These are phyloP conservation scores for Xylariomycetidae sp. DNA, from an alignment of 2,329 filamentous ascomycete genomes.

Conservation along the genomic window DNA sequence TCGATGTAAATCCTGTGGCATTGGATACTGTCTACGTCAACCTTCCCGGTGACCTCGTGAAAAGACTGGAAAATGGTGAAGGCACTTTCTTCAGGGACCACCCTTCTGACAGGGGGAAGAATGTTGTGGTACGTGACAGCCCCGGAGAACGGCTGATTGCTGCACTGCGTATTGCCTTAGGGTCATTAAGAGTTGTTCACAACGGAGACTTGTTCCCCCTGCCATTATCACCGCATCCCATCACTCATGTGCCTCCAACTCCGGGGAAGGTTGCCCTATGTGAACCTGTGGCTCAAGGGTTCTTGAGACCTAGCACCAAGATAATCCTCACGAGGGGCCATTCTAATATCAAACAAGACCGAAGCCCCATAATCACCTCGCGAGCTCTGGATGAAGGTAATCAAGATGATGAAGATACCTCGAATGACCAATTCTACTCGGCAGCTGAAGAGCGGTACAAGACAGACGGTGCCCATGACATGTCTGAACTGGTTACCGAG, in stretches of 20 bases:
- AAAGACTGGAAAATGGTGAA: constrained; percentile 77
- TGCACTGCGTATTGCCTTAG: constrained; percentile 70
- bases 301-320: constrained; percentile 71
- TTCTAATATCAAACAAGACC: constrained; percentile 49
- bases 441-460: constrained; percentile 75
- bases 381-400: constrained; percentile 54
- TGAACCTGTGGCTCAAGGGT: constrained; percentile 87
- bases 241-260: constrained; percentile 78
- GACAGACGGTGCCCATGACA: constrained; percentile 54
- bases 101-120: constrained; percentile 32
- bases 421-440: constrained; percentile 89
- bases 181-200: constrained; percentile 72
- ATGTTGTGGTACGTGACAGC: constrained; percentile 23
- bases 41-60: constrained; percentile 74
- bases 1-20: constrained; percentile 74
- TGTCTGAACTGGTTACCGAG: constrained; percentile 55
- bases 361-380: constrained; percentile 41
- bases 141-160: constrained; percentile 56
- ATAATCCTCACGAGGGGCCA: constrained; percentile 72
- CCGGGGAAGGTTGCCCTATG: constrained; percentile 89
- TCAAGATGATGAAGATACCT: constrained; percentile 73
- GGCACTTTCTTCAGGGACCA: constrained; percentile 72
- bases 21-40: constrained; percentile 85
- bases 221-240: constrained; percentile 75
- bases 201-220: constrained; percentile 74